A percentile compares a stretch with the other conserved stretches of the same genome.
These are phyloP conservation scores for Pyricularia sp. DNA, from an alignment of 2,329 filamentous ascomycete species.

Conservation along the genomic window DNA sequence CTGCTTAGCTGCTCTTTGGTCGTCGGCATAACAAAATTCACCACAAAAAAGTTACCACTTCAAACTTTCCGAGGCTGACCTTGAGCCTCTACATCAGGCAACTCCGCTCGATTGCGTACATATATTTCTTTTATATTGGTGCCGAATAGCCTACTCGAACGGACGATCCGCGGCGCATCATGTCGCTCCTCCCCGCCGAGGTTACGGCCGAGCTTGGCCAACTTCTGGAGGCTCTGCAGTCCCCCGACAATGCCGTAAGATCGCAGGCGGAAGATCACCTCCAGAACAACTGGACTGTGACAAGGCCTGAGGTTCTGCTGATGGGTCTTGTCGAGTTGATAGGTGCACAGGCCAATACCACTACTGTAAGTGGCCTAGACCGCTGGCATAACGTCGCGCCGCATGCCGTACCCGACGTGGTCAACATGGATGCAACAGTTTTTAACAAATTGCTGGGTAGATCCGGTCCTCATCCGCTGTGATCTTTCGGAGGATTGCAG, in stretches of 20 bases:
- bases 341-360: slow-evolving; percentile 62
- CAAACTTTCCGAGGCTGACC: not conserved
- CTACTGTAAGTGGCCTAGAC: slow-evolving; percentile 44
- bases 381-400: not conserved
- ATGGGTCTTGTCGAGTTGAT: slow-evolving; percentile 95
- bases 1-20: not conserved
- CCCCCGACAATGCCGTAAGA: slow-evolving; percentile 77
- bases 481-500: slow-evolving; percentile 87
- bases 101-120: not conserved
- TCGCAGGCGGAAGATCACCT: slow-evolving; percentile 84
- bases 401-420: not conserved
- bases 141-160: not conserved
- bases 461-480: slow-evolving; percentile 86
- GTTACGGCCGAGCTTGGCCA: slow-evolving; percentile 76
- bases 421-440: not conserved
- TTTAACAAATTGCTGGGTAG: slow-evolving; percentile 31
- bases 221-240: slow-evolving; percentile 82
- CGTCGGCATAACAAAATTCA: not conserved
- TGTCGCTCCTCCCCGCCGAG: slow-evolving; percentile 82
- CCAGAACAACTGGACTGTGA: slow-evolving; percentile 78
- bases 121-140: not conserved
- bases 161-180: slow-evolving; percentile 23
- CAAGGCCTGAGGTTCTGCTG: slow-evolving; percentile 75
- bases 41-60: not conserved
- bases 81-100: not conserved